These are phyloP conservation scores for Sinapis alba DNA, from an alignment of 441 rosid species.

Conservation along the genomic window DNA sequence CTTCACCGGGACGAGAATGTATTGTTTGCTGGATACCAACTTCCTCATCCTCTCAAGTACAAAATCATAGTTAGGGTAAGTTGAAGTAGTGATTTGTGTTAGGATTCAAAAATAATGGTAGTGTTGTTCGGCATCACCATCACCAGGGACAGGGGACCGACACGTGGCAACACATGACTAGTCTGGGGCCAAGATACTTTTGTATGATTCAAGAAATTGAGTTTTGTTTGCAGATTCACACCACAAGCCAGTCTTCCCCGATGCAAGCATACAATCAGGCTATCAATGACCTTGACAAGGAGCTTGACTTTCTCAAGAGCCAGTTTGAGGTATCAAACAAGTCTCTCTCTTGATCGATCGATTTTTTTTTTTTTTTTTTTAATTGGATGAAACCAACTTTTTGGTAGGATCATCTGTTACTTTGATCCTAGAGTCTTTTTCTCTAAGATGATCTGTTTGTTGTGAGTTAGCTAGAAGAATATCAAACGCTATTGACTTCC, in stretches of 20 bases:
- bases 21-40: conserved; percentile 92
- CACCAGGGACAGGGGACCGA: too few relatives aligned
- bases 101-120: not conserved
- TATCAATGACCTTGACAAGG: conserved; percentile 89
- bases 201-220: too few relatives aligned
- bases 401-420: not conserved
- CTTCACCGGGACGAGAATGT: conserved; percentile 89
- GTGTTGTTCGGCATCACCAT: too few relatives aligned
- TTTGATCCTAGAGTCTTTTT: not conserved
- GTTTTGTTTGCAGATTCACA: conserved; percentile 67
- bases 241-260: conserved; percentile 94
- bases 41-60: conserved; percentile 93
- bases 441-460: not conserved
- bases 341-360: conserved; percentile 2
- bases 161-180: too few relatives aligned
- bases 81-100: not conserved
- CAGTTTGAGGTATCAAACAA: conserved; percentile 90
- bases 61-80: conserved; percentile 85
- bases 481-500: not conserved
- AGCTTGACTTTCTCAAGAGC: conserved; percentile 78
- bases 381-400: not conserved
- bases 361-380: not conserved
- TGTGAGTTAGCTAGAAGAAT: conserved; percentile 1
- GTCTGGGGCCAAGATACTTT: too few relatives aligned
- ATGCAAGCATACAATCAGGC: conserved; percentile 99